Conservation (phyloP, 345 rosid species). For the Eucalyptus lansdowneana region DNA sequence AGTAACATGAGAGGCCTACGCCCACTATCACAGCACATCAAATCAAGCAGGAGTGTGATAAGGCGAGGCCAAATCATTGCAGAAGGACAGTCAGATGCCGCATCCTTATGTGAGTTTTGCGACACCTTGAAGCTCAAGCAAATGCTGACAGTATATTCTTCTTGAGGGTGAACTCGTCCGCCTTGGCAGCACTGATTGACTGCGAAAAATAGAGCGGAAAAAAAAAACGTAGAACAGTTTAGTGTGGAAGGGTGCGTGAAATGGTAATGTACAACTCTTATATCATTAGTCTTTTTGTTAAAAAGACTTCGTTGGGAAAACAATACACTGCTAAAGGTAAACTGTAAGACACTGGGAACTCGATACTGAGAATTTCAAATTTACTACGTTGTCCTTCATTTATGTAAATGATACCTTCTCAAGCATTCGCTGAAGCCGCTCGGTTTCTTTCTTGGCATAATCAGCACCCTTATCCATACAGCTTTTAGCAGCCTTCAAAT, state of each 20-base stretch:
- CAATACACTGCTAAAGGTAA: not conserved
- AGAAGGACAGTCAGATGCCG: not conserved
- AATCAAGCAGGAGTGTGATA: not conserved
- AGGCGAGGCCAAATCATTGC: not conserved
- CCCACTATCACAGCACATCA: not conserved
- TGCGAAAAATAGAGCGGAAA: constrained; percentile 11
- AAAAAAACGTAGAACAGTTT: not conserved
- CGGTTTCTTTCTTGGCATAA: constrained; percentile 66
- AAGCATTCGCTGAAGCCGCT: constrained; percentile 75
- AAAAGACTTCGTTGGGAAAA: not conserved
- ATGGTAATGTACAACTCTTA: not conserved
- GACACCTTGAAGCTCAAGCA: not conserved
- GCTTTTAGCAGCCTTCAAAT: constrained; percentile 65
- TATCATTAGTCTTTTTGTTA: not conserved
- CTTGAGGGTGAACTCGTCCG: constrained; percentile 77
- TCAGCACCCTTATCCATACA: constrained; percentile 72
- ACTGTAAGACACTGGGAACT: not conserved
- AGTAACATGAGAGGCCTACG: not conserved
- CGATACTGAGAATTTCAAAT: not conserved
- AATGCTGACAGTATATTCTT: constrained; percentile 49
- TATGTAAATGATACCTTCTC: constrained; percentile 39
- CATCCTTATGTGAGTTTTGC: not conserved
- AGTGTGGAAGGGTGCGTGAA: not conserved
- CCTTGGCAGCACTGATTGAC: constrained; percentile 82
- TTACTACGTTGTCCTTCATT: not conserved